Evolutionary conservation across 768 basidiomycete species (phyloP), one percentile per base, ranked within the genome.

Genomic region (Cyathus striatus): DNA sequence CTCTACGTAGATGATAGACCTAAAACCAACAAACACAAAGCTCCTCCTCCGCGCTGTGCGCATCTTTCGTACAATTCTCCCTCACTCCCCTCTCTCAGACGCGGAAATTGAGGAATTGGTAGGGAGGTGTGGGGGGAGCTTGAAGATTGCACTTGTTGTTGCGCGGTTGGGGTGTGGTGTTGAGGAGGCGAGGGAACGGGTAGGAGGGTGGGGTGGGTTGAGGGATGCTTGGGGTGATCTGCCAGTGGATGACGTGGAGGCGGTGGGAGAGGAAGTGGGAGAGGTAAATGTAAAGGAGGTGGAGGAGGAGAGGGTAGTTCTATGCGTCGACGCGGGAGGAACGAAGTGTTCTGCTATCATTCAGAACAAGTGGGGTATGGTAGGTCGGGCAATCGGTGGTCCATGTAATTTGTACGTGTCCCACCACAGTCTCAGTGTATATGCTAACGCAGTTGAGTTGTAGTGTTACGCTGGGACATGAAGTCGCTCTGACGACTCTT

Each of bases 1-100:
- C n/a, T n/a, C 2, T 16, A n/a, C n/a, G n/a, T n/a, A 66, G 64
- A 66, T 66, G 64, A 54, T 66, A 5, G 60, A 66, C 43, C 52
- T 66, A 17, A 56, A 58, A 35, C 48, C 57, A 5, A 56, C 60
- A 1, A 65, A 63, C 43, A 24, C 41, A 14, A 66, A 66, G 38
- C 55, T 61, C 10, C 39, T 52, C 13, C 54, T 59, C 16, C 54
- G 62, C 5, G 62, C 63, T 3, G 47, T 59, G 6, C 47, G 57
- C 12, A 63, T 66, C 41, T 63, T 64, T 30, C 52, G 61, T 32
- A 53, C 53, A 36, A 42, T 65, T 3, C 49, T 55, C 18, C 51
- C 55, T 1, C 14, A 37, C 5, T 50, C 56, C 6, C 35, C 49
- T 2, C 49, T 45, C 17, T 47, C 52, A 22, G 59, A 61, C 42